Evolutionary conservation across 306 rosid genomes (phyloP).

Genomic region (Quercus parvula): DNA sequence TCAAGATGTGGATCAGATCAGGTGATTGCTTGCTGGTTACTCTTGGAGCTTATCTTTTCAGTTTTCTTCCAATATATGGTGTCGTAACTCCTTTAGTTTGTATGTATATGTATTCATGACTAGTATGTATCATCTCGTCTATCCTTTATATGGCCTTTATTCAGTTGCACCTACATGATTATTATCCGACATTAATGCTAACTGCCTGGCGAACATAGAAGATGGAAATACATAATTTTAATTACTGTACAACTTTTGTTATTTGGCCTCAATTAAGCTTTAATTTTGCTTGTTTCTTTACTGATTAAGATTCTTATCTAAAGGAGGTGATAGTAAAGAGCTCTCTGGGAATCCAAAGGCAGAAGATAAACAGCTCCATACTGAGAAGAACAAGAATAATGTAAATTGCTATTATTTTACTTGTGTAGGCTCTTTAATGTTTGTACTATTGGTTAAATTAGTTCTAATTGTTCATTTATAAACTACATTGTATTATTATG

Average conservation of each 20-base stretch:
- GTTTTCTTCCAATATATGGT: neutral
- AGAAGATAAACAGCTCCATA: slow-evolving; percentile 43
- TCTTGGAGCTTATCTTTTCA: neutral
- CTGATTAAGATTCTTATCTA: slow-evolving; percentile 22
- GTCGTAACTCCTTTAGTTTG: neutral
- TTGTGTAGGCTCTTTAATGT: slow-evolving; percentile 12
- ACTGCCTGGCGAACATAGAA: neutral
- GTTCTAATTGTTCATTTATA: neutral
- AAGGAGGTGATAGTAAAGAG: slow-evolving; percentile 42
- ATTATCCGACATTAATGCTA: neutral
- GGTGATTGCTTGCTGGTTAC: slow-evolving; percentile 38
- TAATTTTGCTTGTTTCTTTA: slow-evolving; percentile 9
- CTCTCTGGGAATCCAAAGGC: slow-evolving; percentile 37
- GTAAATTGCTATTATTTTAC: slow-evolving; percentile 29
- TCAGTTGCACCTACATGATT: neutral
- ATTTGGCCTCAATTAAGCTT: neutral
- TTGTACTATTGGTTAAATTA: neutral
- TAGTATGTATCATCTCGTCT: neutral
- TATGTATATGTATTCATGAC: neutral
- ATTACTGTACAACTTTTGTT: neutral
- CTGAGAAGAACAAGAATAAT: slow-evolving; percentile 36
- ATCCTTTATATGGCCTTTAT: neutral
- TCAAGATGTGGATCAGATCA: slow-evolving; percentile 68
- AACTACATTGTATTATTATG: neutral
- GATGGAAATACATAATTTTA: neutral